Evolutionary conservation across 179 eudicot species (phyloP), one percentile per base, ranked within the genome.

Genomic region (Heliamphora pulchella): DNA sequence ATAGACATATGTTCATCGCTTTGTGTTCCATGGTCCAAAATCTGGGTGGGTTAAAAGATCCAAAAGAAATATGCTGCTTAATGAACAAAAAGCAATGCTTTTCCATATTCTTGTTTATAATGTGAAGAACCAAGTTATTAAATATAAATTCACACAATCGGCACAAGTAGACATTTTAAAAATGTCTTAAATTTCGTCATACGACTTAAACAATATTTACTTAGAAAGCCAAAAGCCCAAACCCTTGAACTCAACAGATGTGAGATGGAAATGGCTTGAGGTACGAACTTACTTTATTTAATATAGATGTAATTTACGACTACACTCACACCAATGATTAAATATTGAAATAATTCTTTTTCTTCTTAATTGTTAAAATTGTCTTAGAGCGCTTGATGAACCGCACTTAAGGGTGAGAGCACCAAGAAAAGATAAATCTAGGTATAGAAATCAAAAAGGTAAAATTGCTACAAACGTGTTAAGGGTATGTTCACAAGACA

Each of bases 361-460:
- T 65, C 8, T 15, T 22, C 31, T 18, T 5, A 65, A 22, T 5
- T 5, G 3, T 7, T 65, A 65, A 10, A 65, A 65, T 65, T 65
- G 43, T 8, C 69, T 65, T 65, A 70, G 69, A 71, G 54, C 69
- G n/a, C 39, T 70, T 70, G 76, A 69, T 70, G 68, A 54, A 9
- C 71, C 77, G 13, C 22, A 71, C 76, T 71, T 71, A 0, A 58
- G 71, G 57, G 55, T 71, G 31, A 53, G 51, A n/a, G 61, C 61
- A 1, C 59, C 70, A 43, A 9, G 2, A 20, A 64, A 22, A 20
- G 78, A 80, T 41, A 72, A 51, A 4, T 62, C 82, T 80, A 72
- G 78, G 17, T 47, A 80, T 71, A 44, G 78, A 63, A 80, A 57
- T 3, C 22, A 51, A 22, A 80, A 80, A 54, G 61, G 72, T 71